Percentiles rank a stretch among this genome's conserved stretches.
These are phyloP conservation scores for Nicotiana benthamiana DNA, from an alignment of 257 asterid species.

Conservation along the genomic window DNA sequence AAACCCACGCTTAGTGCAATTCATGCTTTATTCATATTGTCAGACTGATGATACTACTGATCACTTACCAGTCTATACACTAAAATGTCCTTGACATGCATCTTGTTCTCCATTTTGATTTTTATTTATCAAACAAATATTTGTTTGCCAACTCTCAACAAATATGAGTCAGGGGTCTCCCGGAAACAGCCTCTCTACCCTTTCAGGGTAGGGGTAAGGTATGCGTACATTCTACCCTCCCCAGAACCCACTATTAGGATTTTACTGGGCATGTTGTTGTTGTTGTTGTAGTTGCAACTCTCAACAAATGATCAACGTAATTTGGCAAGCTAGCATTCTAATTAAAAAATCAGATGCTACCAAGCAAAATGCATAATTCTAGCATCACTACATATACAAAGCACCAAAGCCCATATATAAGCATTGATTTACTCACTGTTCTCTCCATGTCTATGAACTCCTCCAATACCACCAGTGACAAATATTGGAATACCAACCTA, in stretches of 20 bases:
- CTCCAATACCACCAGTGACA: constrained; percentile 96
- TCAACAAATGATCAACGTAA: not conserved
- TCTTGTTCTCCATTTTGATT: not conserved
- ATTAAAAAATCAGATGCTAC: not conserved
- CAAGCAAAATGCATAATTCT: not conserved
- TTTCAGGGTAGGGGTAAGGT: too few relatives aligned
- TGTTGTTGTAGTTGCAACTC: too few relatives aligned
- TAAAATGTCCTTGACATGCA: constrained; percentile 1
- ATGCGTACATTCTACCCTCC: too few relatives aligned
- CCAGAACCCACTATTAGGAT: too few relatives aligned
- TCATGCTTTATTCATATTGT: not conserved
- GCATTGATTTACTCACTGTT: constrained; percentile 42
- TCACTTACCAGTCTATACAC: not conserved
- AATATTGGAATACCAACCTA: constrained; percentile 90
- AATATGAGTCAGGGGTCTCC: too few relatives aligned
- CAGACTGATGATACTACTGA: not conserved
- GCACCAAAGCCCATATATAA: not conserved
- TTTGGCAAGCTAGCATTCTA: not conserved
- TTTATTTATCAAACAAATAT: not conserved
- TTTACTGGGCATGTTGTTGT: too few relatives aligned
- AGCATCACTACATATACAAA: not conserved
- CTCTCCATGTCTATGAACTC: constrained; percentile 93
- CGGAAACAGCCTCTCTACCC: too few relatives aligned
- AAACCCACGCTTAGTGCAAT: not conserved
- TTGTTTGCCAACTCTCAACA: not conserved